A percentile compares a stretch with the other conserved stretches of the same genome.
These are phyloP conservation scores for Tieghemiomyces parasiticus DNA, from an alignment of 192 early-diverging fungal species.

Conservation along the genomic window DNA sequence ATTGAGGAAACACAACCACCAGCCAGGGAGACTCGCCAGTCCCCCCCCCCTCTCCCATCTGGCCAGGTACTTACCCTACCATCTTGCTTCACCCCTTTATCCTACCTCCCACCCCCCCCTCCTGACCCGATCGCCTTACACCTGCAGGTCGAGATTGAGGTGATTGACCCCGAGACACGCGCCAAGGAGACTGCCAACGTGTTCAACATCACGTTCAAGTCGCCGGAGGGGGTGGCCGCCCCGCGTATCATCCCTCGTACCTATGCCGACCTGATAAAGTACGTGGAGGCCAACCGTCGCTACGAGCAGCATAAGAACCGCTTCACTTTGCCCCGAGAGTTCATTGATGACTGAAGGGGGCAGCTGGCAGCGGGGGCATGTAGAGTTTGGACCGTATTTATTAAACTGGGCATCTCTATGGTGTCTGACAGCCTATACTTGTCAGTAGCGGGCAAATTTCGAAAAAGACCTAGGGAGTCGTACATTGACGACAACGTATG, in stretches of 20 bases:
- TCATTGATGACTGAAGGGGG: constrained; percentile 2
- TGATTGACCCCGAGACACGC: constrained; percentile 47
- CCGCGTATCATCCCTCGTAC: constrained; percentile 55
- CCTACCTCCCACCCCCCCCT: no score
- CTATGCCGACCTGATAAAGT: constrained; percentile 74
- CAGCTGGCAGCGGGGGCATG: no score
- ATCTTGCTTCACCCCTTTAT: no score
- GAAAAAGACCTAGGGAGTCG: no score
- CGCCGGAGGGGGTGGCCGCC: constrained; percentile 19
- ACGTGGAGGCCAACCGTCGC: constrained; percentile 57
- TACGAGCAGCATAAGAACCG: constrained; percentile 7
- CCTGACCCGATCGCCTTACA: no score
- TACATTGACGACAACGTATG: no score
- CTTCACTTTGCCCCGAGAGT: constrained; percentile 3
- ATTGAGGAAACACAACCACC: constrained; percentile 3
- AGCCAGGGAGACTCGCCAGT: constrained; percentile 5
- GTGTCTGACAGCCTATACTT: no score
- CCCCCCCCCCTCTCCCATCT: no score
- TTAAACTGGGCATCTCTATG: no score
- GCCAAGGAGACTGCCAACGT: constrained; percentile 61
- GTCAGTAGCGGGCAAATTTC: no score
- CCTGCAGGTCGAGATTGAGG: constrained; percentile 66
- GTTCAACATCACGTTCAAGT: constrained; percentile 75
- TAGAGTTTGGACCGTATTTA: no score
- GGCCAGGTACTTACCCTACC: no score